phyloP scores from a whole-genome alignment of 148 eudicot genomes.

The Chenopodium album region DNA sequence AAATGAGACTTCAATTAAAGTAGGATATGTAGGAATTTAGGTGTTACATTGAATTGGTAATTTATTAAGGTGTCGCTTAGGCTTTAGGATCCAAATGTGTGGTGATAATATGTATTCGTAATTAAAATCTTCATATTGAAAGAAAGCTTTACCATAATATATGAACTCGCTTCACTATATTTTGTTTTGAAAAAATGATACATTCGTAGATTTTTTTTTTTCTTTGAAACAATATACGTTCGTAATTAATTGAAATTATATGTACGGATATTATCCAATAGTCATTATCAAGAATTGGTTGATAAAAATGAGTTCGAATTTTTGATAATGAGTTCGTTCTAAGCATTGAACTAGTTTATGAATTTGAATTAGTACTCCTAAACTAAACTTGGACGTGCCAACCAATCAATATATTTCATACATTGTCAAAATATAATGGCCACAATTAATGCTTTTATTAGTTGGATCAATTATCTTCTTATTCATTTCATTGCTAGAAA shows the following conservation, averaged over 20 bases:
- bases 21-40: too few species aligned
- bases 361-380: background rate
- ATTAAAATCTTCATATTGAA: background rate
- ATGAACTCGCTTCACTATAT: background rate
- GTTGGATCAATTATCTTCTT: background rate
- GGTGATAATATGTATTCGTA: background rate
- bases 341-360: background rate
- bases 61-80: too few species aligned
- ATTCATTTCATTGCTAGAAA: background rate
- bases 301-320: background rate
- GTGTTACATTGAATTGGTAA: background rate
- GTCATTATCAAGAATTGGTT: slow-evolving; percentile 1
- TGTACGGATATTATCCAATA: background rate
- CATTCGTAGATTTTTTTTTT: too few species aligned
- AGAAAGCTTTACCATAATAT: too few species aligned
- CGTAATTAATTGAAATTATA: background rate
- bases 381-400: background rate
- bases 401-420: background rate
- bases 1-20: background rate
- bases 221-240: too few species aligned
- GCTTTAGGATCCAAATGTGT: background rate
- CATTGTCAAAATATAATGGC: background rate
- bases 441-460: background rate
- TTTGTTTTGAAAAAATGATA: too few species aligned
- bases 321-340: too few species aligned